Base-by-base conservation (phyloP, 176 grass and related monocot genomes). In the Cenchrus americanus region DNA sequence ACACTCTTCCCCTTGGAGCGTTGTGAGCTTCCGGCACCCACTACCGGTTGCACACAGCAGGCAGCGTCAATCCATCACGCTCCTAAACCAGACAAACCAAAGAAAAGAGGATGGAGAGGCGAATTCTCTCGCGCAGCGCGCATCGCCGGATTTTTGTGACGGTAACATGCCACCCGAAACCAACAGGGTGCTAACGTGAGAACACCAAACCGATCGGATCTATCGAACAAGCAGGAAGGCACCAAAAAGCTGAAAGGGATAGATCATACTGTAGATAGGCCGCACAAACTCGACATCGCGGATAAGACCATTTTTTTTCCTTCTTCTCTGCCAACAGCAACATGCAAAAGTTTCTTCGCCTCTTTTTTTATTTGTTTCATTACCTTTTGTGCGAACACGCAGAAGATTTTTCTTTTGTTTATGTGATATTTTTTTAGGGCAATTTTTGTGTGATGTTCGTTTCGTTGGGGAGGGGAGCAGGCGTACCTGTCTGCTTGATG, bases 401-500 rank as follows among this genome's bases (percentile, higher is more conserved):
- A 54, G 18, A 54, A 55, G 18, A 34, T 34, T 34, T 34, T 34
- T 34, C 14, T 50, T 50, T 50, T 8, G n/a, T n/a, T n/a, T n/a
- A 10, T 47, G 44, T 10, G 8, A 47, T 50, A 1, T 52, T 17
- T 14, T 52, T 5, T 52, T 18, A 18, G 2, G 1, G 14, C 12
- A 9, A 59, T 59, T 59, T 60, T 34, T 34, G 3, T 34, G 32
- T 34, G 32, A 34, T 34, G 34, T 37, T 37, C 34, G 4, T 37
- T 37, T 37, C 34, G 34, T 37, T 37, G 34, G 34, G 34, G 34
- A 37, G 34, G 14, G 51, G 58, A 48, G 42, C 71, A 54, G 44
- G 37, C 68, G 71, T 83, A 94, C 95, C 95, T 49, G 95, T 97
- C 64, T 97, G 74, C 61, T 75, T 89, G 82, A 97, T 88, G 76